Percentiles rank a stretch among this genome's conserved stretches.
Conservation (phyloP, 352 stramenopile species). For the Pythium coloratum region DNA sequence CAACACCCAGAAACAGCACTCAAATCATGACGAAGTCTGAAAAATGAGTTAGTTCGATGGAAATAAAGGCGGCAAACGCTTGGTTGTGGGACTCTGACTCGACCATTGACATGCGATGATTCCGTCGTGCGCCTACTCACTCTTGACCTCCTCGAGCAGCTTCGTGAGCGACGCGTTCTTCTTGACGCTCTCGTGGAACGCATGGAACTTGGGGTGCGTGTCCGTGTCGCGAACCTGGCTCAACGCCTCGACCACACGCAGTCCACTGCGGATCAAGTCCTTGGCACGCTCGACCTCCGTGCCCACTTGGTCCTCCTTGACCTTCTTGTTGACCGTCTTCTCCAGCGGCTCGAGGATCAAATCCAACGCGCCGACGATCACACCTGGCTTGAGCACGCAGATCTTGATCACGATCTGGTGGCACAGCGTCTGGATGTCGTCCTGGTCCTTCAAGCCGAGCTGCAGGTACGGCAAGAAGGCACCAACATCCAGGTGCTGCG, state of each 20-base stretch:
- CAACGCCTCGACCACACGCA: conserved; percentile 87
- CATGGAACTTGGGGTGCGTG: conserved; percentile 68
- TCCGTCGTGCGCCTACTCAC: conserved; percentile 31
- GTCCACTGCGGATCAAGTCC: conserved; percentile 95
- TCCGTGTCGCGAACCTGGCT: conserved; percentile 71
- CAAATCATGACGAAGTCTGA: conserved; percentile 39
- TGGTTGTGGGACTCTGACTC: conserved; percentile 17
- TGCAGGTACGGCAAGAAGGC: conserved; percentile 94
- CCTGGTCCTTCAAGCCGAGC: conserved; percentile 89
- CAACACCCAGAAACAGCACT: conserved; percentile 9
- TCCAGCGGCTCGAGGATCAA: conserved; percentile 92
- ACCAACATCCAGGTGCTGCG: conserved; percentile 89
- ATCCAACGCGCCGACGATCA: conserved; percentile 86
- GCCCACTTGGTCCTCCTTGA: conserved; percentile 95
- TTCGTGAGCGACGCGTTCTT: conserved; percentile 64
- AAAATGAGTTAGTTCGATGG: conserved; percentile 4
- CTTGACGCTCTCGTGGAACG: conserved; percentile 63
- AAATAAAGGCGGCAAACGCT: conserved; percentile 1
- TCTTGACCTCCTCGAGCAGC: conserved; percentile 66
- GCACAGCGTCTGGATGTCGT: conserved; percentile 96
- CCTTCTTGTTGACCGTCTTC: conserved; percentile 95
- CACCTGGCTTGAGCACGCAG: conserved; percentile 74
- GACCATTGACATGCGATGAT: neutral
- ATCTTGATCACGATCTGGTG: conserved; percentile 98
- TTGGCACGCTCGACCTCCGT: conserved; percentile 96